Evolutionary conservation across 2,329 filamentous ascomycete species (phyloP).

Genomic region (Eutypella sp.): DNA sequence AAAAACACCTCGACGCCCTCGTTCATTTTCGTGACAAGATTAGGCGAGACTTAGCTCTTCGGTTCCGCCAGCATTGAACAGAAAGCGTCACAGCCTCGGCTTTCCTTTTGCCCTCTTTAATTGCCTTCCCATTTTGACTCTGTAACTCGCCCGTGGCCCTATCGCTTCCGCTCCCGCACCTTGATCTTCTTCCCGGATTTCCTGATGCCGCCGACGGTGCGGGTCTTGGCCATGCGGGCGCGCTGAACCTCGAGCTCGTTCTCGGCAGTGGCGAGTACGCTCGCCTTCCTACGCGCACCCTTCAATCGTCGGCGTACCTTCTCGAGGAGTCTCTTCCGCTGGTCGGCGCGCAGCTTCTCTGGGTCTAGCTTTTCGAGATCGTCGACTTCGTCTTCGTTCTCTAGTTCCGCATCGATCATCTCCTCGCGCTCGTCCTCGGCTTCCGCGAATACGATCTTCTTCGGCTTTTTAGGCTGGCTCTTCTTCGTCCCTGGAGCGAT

Average conservation of each 20-base stretch:
- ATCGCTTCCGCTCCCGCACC: slow-evolving; percentile 58
- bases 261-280: slow-evolving; percentile 51
- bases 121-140: no score
- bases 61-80: no score
- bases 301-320: slow-evolving; percentile 46
- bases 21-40: no score
- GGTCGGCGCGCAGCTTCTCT: slow-evolving; percentile 31
- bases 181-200: slow-evolving; percentile 59
- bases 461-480: slow-evolving; percentile 20
- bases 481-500: slow-evolving; percentile 16
- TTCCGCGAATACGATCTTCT: slow-evolving; percentile 50
- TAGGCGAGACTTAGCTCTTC: no score
- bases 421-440: slow-evolving; percentile 32
- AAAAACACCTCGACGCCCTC: neutral
- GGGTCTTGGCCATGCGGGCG: slow-evolving; percentile 61
- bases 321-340: slow-evolving; percentile 35
- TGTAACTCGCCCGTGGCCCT: no score
- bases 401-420: slow-evolving; percentile 15
- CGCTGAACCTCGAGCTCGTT: slow-evolving; percentile 52
- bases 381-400: slow-evolving; percentile 27
- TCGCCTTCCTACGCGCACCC: slow-evolving; percentile 48
- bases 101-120: no score
- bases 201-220: slow-evolving; percentile 54
- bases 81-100: no score
- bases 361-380: slow-evolving; percentile 26